A percentile compares a stretch with the other conserved stretches of the same genome.
These are phyloP conservation scores for Pseudofabraea citricarpa DNA, from an alignment of 2,329 filamentous ascomycete genomes.

Conservation along the genomic window DNA sequence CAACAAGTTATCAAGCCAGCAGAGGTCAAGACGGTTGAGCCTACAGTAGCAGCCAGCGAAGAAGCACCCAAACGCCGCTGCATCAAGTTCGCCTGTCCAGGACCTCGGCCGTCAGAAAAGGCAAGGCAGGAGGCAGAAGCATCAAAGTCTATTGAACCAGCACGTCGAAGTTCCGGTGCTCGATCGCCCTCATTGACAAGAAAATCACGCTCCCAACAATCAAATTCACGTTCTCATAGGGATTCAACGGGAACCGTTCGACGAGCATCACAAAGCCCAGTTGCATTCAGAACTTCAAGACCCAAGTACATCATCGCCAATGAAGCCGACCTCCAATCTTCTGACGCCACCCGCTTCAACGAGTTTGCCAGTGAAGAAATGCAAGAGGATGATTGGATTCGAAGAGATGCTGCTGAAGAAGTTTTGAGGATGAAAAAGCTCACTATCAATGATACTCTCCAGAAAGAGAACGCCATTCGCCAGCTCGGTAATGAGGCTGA, in stretches of 20 bases:
- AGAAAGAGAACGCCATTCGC: conserved; percentile 85
- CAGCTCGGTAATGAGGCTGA: conserved; percentile 85
- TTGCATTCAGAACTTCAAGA: conserved; percentile 31
- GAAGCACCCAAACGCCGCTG: conserved; percentile 49
- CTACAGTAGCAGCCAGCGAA: conserved; percentile 21
- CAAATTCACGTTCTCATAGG: conserved; percentile 11
- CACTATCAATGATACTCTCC: conserved; percentile 83
- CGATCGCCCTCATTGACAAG: conserved; percentile 23
- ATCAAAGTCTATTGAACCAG: conserved; percentile 12
- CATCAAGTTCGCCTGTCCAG: conserved; percentile 72
- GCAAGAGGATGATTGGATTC: conserved; percentile 88
- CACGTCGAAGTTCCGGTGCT: conserved; percentile 9
- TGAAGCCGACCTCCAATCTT: conserved; percentile 22
- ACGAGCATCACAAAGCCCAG: conserved; percentile 33
- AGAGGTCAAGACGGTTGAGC: conserved; percentile 24
- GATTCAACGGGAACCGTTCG: conserved; percentile 25
- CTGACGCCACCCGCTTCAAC: conserved; percentile 66
- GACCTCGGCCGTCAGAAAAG: conserved; percentile 41
- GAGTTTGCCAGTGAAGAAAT: conserved; percentile 83
- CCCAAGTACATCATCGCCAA: conserved; percentile 27
- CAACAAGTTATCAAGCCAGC: conserved; percentile 34
- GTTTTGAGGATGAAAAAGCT: conserved; percentile 56
- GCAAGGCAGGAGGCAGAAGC: conserved; percentile 5
- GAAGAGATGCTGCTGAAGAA: conserved; percentile 51
- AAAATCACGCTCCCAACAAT: conserved; percentile 16